phyloP scores from a whole-genome alignment of 2,329 filamentous ascomycete genomes.

The Venturia oleaginea region DNA sequence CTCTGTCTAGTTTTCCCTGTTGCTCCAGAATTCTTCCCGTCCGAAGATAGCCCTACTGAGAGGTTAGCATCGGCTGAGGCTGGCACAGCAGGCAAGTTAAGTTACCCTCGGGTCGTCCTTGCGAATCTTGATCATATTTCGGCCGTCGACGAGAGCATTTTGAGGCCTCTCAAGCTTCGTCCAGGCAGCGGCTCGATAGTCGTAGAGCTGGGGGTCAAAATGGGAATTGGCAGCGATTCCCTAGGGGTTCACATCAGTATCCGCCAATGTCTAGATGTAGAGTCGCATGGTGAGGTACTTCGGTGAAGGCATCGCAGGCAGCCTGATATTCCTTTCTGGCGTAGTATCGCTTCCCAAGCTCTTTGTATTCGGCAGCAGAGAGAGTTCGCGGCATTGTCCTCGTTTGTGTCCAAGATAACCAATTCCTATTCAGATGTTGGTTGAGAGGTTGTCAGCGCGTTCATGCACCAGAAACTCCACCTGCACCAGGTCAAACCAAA shows the following conservation, averaged over 20 bases:
- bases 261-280: background rate
- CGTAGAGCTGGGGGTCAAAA: slow-evolving; percentile 36
- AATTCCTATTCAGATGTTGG: background rate
- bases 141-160: slow-evolving; percentile 47
- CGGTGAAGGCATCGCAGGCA: slow-evolving; percentile 26
- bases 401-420: background rate
- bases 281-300: slow-evolving; percentile 21
- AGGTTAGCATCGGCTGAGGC: background rate
- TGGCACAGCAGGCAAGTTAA: background rate
- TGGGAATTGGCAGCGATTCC: slow-evolving; percentile 16
- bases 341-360: slow-evolving; percentile 28
- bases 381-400: slow-evolving; percentile 23
- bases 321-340: slow-evolving; percentile 28
- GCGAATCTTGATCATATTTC: slow-evolving; percentile 42
- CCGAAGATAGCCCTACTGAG: slow-evolving; percentile 13
- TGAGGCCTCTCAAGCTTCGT: slow-evolving; percentile 43
- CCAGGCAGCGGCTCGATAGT: slow-evolving; percentile 47
- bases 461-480: background rate
- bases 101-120: slow-evolving; percentile 36
- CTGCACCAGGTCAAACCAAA: background rate
- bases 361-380: slow-evolving; percentile 27
- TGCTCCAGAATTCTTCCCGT: slow-evolving; percentile 21
- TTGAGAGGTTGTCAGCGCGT: background rate
- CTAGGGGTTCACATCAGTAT: background rate
- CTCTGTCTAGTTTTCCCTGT: slow-evolving; percentile 43